Evolutionary conservation across 1,284 basidiomycete genomes (phyloP).

Genomic region (Mycena sp.): DNA sequence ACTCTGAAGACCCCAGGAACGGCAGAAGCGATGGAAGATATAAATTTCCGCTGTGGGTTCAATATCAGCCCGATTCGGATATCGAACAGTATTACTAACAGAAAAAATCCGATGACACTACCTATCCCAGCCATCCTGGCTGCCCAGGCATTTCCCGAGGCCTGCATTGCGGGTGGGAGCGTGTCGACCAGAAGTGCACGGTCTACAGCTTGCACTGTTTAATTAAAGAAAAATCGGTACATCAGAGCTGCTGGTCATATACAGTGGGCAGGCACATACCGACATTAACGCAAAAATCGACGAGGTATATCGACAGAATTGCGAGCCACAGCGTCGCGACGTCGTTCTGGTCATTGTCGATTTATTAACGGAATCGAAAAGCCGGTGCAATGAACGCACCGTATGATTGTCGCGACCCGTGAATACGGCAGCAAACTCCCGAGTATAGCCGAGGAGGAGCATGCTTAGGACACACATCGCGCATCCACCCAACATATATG

Average conservation of each 20-base stretch:
- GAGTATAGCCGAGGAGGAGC: conserved; percentile 87
- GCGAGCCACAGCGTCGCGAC: conserved; percentile 80
- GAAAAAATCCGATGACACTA: conserved; percentile 85
- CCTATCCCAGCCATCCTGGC: conserved; percentile 89
- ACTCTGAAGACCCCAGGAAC: conserved; percentile 76
- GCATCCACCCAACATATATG: conserved; percentile 85
- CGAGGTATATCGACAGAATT: conserved; percentile 85
- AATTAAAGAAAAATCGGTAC: conserved; percentile 53
- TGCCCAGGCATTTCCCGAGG: conserved; percentile 94
- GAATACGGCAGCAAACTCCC: conserved; percentile 74
- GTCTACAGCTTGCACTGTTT: conserved; percentile 88
- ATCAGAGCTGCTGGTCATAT: background rate
- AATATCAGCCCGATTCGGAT: background rate
- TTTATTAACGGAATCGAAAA: background rate
- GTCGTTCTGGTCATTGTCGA: conserved; percentile 58
- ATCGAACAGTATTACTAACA: conserved; percentile 47
- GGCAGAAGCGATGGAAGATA: conserved; percentile 68
- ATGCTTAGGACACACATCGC: conserved; percentile 76
- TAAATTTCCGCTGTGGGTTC: conserved; percentile 63
- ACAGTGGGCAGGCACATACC: conserved; percentile 50
- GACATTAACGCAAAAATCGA: conserved; percentile 95
- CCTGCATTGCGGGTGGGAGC: conserved; percentile 76
- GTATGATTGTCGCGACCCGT: conserved; percentile 46
- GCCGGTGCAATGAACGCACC: conserved; percentile 34
- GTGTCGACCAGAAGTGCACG: conserved; percentile 84